Evolutionary conservation across 148 eudicot genomes (phyloP), one percentile per base, ranked within the genome.

Genomic region (Spergularia bocconei): DNA sequence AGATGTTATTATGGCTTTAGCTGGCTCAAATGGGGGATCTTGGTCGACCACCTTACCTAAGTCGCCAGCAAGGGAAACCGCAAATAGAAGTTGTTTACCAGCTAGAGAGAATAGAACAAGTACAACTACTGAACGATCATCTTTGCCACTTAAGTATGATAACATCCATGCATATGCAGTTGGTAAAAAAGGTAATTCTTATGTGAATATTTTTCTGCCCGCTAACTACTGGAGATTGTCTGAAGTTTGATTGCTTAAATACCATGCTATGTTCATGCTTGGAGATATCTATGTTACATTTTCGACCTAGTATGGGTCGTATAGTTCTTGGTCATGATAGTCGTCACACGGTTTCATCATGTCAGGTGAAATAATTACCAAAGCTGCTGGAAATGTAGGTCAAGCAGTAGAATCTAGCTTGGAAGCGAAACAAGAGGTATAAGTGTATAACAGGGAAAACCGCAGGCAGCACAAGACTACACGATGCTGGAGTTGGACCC

Each of bases 1-100:
- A 53, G 93, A 89, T 61, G 83, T 86, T 44, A 91, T 89, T 68
- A 89, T 91, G 93, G 82, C 88, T 21, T 69, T 91, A 71, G 93
- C 93, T 73, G 93, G 93, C 64, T 91, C 97, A 80, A 88, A 88
- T 81, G 93, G 97, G 64, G 93, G 93, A 85, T 91, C 91, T 47
- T 89, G 93, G 97, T 91, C 93, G 4, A 91, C 90, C 19, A 79
- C 75, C 33, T 85, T 70, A 25, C 82, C 88, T 19, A 87, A 84
- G 75, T 82, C 86, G 14, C 64, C 81, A 52, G 52, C 69, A 23
- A 78, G 57, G 72, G 73, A 78, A 70, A 64, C 80, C 23, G 19
- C 63, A 64, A 77, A 75, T 13, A 88, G 85, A 23, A 76, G 71
- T 36, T 61, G 52, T 67, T 73, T 41, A 60, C 76, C 78, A 0